Evolutionary conservation across 805 yeast species (phyloP).

Genomic region (Nakazawaea molendinolei): DNA sequence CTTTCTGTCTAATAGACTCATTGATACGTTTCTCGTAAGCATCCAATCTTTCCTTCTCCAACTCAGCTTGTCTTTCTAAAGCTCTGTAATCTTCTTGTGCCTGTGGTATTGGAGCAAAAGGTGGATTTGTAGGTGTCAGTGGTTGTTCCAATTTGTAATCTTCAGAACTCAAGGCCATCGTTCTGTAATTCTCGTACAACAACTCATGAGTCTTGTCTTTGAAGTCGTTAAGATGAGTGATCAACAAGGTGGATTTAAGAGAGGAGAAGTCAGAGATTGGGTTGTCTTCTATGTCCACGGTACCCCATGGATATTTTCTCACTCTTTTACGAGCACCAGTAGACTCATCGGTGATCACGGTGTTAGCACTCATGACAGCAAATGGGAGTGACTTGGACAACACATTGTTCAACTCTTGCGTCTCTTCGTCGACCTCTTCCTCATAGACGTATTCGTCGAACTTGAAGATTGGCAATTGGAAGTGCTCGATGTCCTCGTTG

Average conservation of each 20-base stretch:
- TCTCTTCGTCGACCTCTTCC: slow-evolving; percentile 24
- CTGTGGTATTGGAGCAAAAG: neutral
- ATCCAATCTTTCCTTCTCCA: slow-evolving; percentile 82
- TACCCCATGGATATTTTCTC: slow-evolving; percentile 65
- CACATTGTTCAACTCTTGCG: slow-evolving; percentile 23
- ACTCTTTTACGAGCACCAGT: slow-evolving; percentile 35
- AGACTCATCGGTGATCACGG: slow-evolving; percentile 24
- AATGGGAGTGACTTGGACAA: slow-evolving; percentile 52
- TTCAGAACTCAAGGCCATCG: slow-evolving; percentile 53
- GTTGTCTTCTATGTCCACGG: slow-evolving; percentile 51
- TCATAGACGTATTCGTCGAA: slow-evolving; percentile 55
- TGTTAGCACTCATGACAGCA: slow-evolving; percentile 57
- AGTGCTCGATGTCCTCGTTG: slow-evolving; percentile 66
- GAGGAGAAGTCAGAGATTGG: slow-evolving; percentile 75
- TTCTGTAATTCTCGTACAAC: slow-evolving; percentile 83
- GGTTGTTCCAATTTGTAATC: slow-evolving; percentile 8
- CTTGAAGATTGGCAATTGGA: slow-evolving; percentile 69
- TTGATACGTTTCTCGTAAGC: slow-evolving; percentile 87
- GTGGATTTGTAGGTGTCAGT: neutral
- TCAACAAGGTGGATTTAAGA: slow-evolving; percentile 70
- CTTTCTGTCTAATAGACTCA: slow-evolving; percentile 72
- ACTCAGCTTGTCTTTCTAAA: slow-evolving; percentile 83
- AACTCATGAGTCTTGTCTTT: slow-evolving; percentile 85
- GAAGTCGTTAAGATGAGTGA: slow-evolving; percentile 81
- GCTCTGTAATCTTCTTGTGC: slow-evolving; percentile 28